Evolutionary conservation across 2,329 filamentous ascomycete genomes (phyloP), one percentile per base, ranked within the genome.

Genomic region (Fusarium sp.): DNA sequence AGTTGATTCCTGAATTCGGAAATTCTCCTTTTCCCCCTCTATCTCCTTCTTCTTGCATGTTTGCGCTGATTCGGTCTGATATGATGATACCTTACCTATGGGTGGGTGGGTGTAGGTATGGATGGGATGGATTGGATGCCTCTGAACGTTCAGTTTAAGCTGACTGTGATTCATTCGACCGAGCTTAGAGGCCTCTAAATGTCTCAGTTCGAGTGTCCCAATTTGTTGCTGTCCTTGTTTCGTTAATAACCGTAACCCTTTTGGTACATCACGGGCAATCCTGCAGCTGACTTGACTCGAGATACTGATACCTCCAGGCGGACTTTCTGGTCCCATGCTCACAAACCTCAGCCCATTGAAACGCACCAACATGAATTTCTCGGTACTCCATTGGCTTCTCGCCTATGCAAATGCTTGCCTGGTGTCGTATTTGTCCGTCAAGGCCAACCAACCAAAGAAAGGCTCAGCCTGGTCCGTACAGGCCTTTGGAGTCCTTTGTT

Each of bases 261-360:
- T 51, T 59, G 47, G 57, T 56, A 69, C 73, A 75, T 73, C 61
- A 63, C 58, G 71, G 71, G 71, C 16, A 34, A 34, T 34, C 32
- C 32, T 34, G 32, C 74, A 74, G 74, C 73, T 75, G 73, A 75
- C 73, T 74, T 63, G 63, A 42, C 38, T 44, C 49, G 22, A 52
- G 22, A 52, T 34, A 32, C 15, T 9, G 32, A 18, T 34, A 18
- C 32, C 16, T 18, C 18, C 32, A 25, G 24, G 6, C 24, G 9
- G 32, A 34, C 32, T 34, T 34, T 8, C 32, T 53, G 27, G 67
- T 63, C 68, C 68, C 68, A 59, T 76, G 74, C 59, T 60, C 74
- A 70, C 59, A 54, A 63, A 60, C 11, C 70, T 68, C 67, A 64
- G 68, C 63, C 57, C 67, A 68, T 64, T 30, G 57, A 45, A 45